Percentiles rank a stretch among this genome's conserved stretches.
phyloP scores from a whole-genome alignment of 1,284 basidiomycete genomes.

The Quambalaria eucalypti region DNA sequence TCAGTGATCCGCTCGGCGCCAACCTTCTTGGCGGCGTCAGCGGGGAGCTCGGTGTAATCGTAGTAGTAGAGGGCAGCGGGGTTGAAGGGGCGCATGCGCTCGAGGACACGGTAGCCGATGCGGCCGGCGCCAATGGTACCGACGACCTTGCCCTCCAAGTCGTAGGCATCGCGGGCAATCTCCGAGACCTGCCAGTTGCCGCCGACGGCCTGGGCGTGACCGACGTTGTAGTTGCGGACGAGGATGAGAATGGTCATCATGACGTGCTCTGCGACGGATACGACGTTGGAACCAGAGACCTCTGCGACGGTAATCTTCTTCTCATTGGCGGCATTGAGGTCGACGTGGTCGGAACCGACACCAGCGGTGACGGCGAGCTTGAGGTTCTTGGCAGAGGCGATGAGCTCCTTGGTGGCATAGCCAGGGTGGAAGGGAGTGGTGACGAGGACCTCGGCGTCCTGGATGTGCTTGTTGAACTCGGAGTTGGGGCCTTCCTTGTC shows the following conservation, averaged over 20 bases:
- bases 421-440: constrained; percentile 77
- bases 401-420: constrained; percentile 72
- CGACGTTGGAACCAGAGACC: constrained; percentile 61
- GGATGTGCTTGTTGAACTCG: constrained; percentile 77
- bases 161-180: constrained; percentile 54
- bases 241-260: constrained; percentile 73
- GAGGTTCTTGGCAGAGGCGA: constrained; percentile 75
- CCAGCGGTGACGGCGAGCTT: constrained; percentile 88
- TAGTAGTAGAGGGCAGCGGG: constrained; percentile 87
- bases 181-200: constrained; percentile 43
- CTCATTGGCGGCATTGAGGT: constrained; percentile 78
- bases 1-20: constrained; percentile 68
- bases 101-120: constrained; percentile 56
- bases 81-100: constrained; percentile 77
- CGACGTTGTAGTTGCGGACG: constrained; percentile 75
- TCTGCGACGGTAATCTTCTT: constrained; percentile 65
- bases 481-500: constrained; percentile 80
- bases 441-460: constrained; percentile 56
- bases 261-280: constrained; percentile 86
- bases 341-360: constrained; percentile 79
- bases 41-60: constrained; percentile 72
- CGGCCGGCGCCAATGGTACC: constrained; percentile 59
- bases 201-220: constrained; percentile 51
- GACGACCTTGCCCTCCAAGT: constrained; percentile 82
- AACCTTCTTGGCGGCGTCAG: constrained; percentile 62